Evolutionary conservation across 2,329 filamentous ascomycete species (phyloP), one percentile per base, ranked within the genome.

Genomic region (Colletotrichum sp.): DNA sequence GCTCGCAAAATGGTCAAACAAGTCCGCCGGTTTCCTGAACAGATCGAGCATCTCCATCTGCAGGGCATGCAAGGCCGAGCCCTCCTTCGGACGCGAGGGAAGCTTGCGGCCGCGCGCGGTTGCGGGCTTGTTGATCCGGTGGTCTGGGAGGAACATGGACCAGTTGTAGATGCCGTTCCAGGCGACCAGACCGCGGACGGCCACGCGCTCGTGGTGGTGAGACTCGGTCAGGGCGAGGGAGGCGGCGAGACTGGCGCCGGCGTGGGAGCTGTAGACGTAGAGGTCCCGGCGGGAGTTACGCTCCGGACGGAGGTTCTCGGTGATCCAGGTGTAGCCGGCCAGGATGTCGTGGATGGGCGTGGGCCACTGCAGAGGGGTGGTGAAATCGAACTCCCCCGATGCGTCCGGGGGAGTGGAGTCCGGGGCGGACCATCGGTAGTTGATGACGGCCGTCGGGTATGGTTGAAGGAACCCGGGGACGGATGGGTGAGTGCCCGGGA

Each of bases 91-190:
- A 38, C 73, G 77, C 6, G 70, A 70, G 12, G 77, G 66, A 11
- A 78, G 69, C 55, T 59, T 71, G 24, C 68, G 69, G 51, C 68
- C 63, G 11, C 66, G 54, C 15, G 67, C 16, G 47, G 55, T 36
- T 13, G 70, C 47, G 21, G 71, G 70, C 38, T 79, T 76, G 76
- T 90, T 86, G 74, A 86, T 80, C 8, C 83, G 84, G 71, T 91
- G 88, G 75, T 88, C 86, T 0, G 88, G 88, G 13, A 91, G 84
- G 72, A 92, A 90, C 79, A 85, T 88, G 70, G 90, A 90, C 91
- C 91, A 93, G 82, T 93, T 88, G 82, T 91, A 93, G 72, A 93
- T 86, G 55, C 90, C 91, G 76, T 93, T 90, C 80, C 88, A 88
- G 9, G 87, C 86, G 18, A 90, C 82, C 36, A 91, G 80, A 9